Evolutionary conservation across 2,329 filamentous ascomycete species (phyloP), one percentile per base, ranked within the genome.

Genomic region (Fusarium sp.): DNA sequence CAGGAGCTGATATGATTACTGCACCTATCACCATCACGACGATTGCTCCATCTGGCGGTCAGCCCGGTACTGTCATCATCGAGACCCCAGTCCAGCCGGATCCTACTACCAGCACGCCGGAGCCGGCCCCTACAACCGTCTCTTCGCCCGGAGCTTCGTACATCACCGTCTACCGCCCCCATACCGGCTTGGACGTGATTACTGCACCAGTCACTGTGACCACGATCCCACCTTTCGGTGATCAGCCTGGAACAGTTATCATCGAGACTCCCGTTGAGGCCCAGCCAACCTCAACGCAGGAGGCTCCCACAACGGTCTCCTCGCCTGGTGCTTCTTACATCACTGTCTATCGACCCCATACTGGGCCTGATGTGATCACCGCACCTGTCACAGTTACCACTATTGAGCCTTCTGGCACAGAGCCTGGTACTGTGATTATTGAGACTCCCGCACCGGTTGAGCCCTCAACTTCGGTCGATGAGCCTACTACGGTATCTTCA

Each of bases 1-100:
- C 50, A 2, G 67, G 67, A 1, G 3, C 53, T 4, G 67, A 61
- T 3, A 31, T 40, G 9, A 68, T 69, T 4, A 70, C 67, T 2
- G 53, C 58, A 1, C 59, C 60, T 4, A 23, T 68, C 1, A 70
- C 59, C 2, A 40, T 69, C 11, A 64, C 59, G 2, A 70, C 59
- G 2, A 64, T 70, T 5, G 60, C 54, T 5, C 63, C 67, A 9
- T 50, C 31, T 23, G 67, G 53, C 7, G 63, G 31, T 0, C 63
- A 68, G 25, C 67, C 67, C 4, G 67, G 67, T 40, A 69, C 67
- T 3, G 53, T 69, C 4, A 68, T 69, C 4, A 53, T 69, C 16
- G 67, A 69, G 56, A 70, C 67, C 4, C 67, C 67, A 0, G 64
- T 50, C 10, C 51, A 54, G 23, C 55, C 69, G 4, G 10, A 66